A percentile compares a stretch with the other conserved stretches of the same genome.
Evolutionary conservation across 2,329 filamentous ascomycete species (phyloP).

Genomic region (Fusarium sp.): DNA sequence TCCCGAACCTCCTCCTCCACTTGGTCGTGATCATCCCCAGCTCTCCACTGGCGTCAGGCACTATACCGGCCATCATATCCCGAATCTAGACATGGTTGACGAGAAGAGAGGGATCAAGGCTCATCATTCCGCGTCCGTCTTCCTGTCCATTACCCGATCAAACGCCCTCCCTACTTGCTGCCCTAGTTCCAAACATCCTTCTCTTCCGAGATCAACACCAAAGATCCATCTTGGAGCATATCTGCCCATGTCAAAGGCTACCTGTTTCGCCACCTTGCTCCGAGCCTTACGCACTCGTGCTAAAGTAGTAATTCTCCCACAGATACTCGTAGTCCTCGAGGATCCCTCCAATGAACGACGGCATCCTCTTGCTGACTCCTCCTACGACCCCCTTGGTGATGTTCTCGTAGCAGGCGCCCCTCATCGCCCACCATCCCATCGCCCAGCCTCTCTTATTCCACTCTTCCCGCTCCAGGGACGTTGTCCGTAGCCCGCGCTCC

Average conservation of each 20-base stretch:
- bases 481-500: constrained; percentile 82
- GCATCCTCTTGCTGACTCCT: constrained; percentile 80
- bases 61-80: constrained; percentile 9
- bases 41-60: background rate
- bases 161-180: constrained; percentile 7
- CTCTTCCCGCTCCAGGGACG: constrained; percentile 89
- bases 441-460: constrained; percentile 89
- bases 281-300: constrained; percentile 58
- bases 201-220: constrained; percentile 20
- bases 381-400: constrained; percentile 82
- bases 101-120: constrained; percentile 7
- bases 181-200: constrained; percentile 5
- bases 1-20: constrained; percentile 6
- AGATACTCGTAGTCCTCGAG: constrained; percentile 97
- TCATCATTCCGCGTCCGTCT: constrained; percentile 1
- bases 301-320: constrained; percentile 98
- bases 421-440: constrained; percentile 95
- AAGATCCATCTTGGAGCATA: constrained; percentile 1
- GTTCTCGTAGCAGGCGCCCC: constrained; percentile 96
- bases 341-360: constrained; percentile 85
- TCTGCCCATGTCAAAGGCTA: constrained; percentile 20
- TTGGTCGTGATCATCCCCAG: constrained; percentile 3
- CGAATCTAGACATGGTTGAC: constrained; percentile 19
- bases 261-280: background rate
- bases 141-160: constrained; percentile 22